Base-by-base conservation (phyloP, 345 rosid genomes). In the Salix udensis region DNA sequence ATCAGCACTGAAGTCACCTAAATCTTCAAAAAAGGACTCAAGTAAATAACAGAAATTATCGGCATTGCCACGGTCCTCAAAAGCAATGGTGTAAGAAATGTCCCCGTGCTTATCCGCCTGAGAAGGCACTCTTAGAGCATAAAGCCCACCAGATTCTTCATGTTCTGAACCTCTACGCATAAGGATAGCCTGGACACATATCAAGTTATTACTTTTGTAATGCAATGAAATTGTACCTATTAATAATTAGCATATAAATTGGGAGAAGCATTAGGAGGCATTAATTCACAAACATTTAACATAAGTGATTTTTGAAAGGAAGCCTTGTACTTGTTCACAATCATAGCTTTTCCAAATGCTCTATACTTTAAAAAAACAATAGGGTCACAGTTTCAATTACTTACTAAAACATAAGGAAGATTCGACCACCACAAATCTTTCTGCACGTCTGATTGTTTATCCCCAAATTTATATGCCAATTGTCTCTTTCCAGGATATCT, bases 1-100 rank as follows among this genome's bases (percentile, higher is more conserved):
- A 66, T 89, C 85, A 12, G 89, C 92, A 39, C 64, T 80, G 83
- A 92, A 94, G 74, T 85, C 89, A 21, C 84, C 88, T 31, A 91
- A 85, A 78, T 85, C 95, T 86, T 90, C 95, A 42, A 92, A 92
- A 83, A 74, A 81, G 30, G 90, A 81, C 55, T 92, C 95, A 12
- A 90, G 89, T 53, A 94, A 84, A 80, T 73, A 82, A 75, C 92
- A 91, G 78, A 91, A 92, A 86, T 92, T 91, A 72, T 85, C 89
- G 71, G 98, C 98, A 84, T 94, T 97, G 53, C 61, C 78, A 58
- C 72, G 91, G 77, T 90, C 91, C 86, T 94, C 94, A 60, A 94
- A 94, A 75, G 89, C 92, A 85, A 92, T 65, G 14, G 81, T 82
- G 65, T 82, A 87, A 21, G 92, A 75, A 46, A 82, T 77, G 16